These are phyloP conservation scores for Passiflora organensis DNA, from an alignment of 345 rosid genomes.

Conservation along the genomic window DNA sequence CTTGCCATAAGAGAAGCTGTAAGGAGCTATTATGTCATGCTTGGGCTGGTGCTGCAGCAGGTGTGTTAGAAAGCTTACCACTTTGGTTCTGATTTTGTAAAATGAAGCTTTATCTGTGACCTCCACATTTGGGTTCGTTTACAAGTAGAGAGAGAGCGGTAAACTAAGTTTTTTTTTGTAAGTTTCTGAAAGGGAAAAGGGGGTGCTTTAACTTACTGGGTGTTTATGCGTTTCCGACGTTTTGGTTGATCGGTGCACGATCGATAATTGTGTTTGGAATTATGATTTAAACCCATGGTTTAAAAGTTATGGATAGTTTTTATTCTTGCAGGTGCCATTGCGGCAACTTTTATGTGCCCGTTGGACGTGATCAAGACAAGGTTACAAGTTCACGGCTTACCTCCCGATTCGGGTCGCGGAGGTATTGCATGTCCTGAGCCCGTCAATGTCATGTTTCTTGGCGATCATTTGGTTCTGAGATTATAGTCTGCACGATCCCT, in stretches of 20 bases:
- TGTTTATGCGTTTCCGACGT: not conserved
- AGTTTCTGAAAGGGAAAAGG: not conserved
- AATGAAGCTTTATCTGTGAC: constrained; percentile 1
- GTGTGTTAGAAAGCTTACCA: constrained; percentile 28
- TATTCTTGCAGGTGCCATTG: constrained; percentile 63
- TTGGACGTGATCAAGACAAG: constrained; percentile 98
- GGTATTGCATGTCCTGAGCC: constrained; percentile 33
- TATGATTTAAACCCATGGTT: constrained; percentile 1
- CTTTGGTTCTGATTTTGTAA: not conserved
- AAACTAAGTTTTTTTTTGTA: not conserved
- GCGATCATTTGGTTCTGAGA: not conserved
- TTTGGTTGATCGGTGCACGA: not conserved
- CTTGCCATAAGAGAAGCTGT: constrained; percentile 28
- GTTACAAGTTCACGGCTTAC: constrained; percentile 85
- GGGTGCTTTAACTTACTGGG: not conserved
- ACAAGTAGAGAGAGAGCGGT: not conserved
- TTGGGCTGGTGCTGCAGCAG: constrained; percentile 86
- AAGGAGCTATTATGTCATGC: constrained; percentile 50
- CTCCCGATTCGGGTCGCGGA: constrained; percentile 47
- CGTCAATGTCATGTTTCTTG: not conserved
- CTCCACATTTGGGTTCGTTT: constrained; percentile 3
- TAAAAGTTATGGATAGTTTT: not conserved
- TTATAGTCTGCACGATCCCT: too few relatives aligned
- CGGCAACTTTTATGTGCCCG: constrained; percentile 90
- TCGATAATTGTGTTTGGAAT: not conserved